Evolutionary conservation across 2,329 filamentous ascomycete species (phyloP), one percentile per base, ranked within the genome.

Genomic region (Penicillium thymicola): DNA sequence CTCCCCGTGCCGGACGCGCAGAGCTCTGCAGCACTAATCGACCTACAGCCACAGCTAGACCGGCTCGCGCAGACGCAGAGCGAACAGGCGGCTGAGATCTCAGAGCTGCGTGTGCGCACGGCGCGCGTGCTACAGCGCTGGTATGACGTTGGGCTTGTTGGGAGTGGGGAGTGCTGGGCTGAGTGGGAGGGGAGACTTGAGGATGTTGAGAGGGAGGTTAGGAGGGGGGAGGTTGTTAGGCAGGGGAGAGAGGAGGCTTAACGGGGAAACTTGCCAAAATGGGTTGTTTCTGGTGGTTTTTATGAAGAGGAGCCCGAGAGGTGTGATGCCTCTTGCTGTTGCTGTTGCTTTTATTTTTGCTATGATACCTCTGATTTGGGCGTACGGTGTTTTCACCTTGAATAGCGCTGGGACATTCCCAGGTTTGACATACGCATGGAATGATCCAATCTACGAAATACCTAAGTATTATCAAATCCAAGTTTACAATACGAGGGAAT

Each of bases 131-230:
- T 91, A 57, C 82, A 87, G 62, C 74, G 79, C 36, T 95, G 90
- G 88, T 92, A 93, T 73, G 86, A 92, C 70, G 77, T 84, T 25
- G 84, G 85, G 4, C 79, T 94, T 42, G 76, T 96, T 46, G 81
- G 82, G 11, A 85, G 84, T 63, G 87, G 87, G 0, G 83, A 85
- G 63, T 82, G 83, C 56, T 87, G 91, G 76, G 88, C 87, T 23
- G 85, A 88, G 50, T 85, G 88, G 68, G 89, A 95, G 73, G 81
- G 83, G 34, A 79, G 88, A 48, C 72, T 92, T 13, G 82, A 84
- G 71, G 78, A 80, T 58, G 82, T 85, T 8, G 90, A 94, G 75
- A 81, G 84, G 53, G 78, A 79, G 9, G 78, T 93, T 2, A 80
- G 85, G 69, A 82, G 88, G 66, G 78, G 79, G 49, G 89, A 92